A percentile compares a stretch with the other conserved stretches of the same genome.
These are phyloP conservation scores for Aspergillus hancockii DNA, from an alignment of 495 filamentous ascomycete species.

Conservation along the genomic window DNA sequence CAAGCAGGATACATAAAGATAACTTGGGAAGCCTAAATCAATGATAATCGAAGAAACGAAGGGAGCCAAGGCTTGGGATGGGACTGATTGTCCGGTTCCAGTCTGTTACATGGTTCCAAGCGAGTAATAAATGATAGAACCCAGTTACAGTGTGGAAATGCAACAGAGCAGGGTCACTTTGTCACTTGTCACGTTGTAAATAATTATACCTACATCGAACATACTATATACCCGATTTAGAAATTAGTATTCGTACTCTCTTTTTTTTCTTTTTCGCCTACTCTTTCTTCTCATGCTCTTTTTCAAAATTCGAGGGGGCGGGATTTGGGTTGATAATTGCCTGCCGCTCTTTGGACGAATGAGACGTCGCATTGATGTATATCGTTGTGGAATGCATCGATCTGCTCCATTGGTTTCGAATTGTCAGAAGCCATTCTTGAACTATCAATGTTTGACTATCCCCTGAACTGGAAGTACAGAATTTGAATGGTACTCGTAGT, in stretches of 20 bases:
- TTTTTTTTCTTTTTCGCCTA: neutral
- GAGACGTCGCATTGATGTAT: neutral
- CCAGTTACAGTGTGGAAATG: neutral
- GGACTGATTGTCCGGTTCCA: conserved; percentile 1
- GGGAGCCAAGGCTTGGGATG: neutral
- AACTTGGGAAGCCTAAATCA: neutral
- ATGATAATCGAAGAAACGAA: neutral
- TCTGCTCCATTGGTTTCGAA: conserved; percentile 1
- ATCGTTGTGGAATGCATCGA: conserved; percentile 1
- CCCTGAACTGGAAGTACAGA: conserved; percentile 5
- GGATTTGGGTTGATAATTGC: conserved; percentile 3
- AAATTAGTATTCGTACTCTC: too few relatives aligned
- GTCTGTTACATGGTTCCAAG: neutral
- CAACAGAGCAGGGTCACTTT: neutral
- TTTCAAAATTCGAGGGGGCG: neutral
- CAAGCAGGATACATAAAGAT: neutral
- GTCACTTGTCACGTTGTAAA: neutral
- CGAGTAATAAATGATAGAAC: neutral
- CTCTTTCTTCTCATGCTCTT: conserved; percentile 1
- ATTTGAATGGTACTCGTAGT: neutral
- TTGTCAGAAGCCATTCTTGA: neutral
- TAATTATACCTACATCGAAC: neutral
- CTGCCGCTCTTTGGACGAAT: neutral
- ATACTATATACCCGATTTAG: neutral
- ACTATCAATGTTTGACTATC: neutral